A percentile compares a stretch with the other conserved stretches of the same genome.
Conservation (phyloP, 169 alveolate species). For the Eimeria brunetti region DNA sequence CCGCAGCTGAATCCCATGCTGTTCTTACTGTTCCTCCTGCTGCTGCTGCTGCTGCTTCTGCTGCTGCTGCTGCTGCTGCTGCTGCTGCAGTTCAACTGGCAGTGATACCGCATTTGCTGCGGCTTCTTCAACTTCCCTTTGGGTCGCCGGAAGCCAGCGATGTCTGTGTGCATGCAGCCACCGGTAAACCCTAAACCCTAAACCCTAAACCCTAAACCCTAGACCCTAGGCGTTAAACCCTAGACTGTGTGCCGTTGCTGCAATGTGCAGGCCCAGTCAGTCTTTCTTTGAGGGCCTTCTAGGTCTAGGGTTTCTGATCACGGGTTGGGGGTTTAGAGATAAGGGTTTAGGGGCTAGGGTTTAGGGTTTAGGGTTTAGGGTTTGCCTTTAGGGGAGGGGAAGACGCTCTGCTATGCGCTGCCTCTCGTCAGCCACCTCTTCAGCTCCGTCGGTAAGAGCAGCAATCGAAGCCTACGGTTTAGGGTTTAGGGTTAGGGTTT, state of each 20-base stretch:
- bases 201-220: constrained; percentile 45
- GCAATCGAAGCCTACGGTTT: background rate
- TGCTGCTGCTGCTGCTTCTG: constrained; percentile 77
- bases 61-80: background rate
- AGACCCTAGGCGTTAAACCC: too few relatives aligned
- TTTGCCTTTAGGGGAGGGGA: constrained; percentile 74
- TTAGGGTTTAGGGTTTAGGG: constrained; percentile 9
- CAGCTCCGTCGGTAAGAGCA: constrained; percentile 23
- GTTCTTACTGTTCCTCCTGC: too few relatives aligned
- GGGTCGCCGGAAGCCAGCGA: constrained; percentile 54
- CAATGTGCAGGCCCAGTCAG: background rate
- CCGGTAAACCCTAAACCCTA: constrained; percentile 25
- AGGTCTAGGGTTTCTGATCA: background rate
- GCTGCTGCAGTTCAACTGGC: constrained; percentile 73
- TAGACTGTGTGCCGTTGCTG: background rate
- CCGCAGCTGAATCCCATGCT: background rate
- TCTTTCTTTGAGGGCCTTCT: background rate
- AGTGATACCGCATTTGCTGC: constrained; percentile 52
- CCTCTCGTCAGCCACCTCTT: constrained; percentile 72
- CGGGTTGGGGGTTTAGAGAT: background rate
- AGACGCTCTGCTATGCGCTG: constrained; percentile 80
- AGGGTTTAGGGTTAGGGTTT: constrained; percentile 8
- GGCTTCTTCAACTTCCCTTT: constrained; percentile 8
- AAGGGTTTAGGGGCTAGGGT: background rate
- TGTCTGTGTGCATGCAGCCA: constrained; percentile 69